A percentile compares a stretch with the other conserved stretches of the same genome.
Evolutionary conservation across 352 stramenopile genomes (phyloP).

Genomic region (Phytophthora cryptogea): DNA sequence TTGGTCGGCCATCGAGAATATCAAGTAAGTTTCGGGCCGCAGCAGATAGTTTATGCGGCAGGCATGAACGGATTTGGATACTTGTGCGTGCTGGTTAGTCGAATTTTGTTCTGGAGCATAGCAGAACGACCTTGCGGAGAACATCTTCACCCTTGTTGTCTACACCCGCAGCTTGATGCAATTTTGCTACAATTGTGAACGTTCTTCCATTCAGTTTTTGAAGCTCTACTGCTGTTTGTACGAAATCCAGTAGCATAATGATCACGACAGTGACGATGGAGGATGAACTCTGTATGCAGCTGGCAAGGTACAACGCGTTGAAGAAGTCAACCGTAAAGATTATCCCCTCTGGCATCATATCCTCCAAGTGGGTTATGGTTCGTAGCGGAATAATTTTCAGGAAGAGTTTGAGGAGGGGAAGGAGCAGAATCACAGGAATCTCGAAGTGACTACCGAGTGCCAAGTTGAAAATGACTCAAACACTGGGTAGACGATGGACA

Average conservation of each 20-base stretch:
- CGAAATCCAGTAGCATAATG: constrained; percentile 1
- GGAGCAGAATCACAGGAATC: not conserved
- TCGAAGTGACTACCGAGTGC: not conserved
- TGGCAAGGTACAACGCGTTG: constrained; percentile 22
- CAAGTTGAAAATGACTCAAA: not conserved
- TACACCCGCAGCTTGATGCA: not conserved
- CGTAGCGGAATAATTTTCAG: no score
- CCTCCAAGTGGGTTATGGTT: constrained; percentile 15
- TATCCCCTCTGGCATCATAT: constrained; percentile 13
- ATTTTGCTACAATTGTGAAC: not conserved
- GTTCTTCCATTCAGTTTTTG: not conserved
- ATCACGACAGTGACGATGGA: constrained; percentile 6
- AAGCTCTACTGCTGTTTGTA: not conserved
- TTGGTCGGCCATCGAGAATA: not conserved
- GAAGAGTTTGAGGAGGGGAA: not conserved
- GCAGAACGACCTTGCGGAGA: not conserved
- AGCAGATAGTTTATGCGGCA: constrained; percentile 2
- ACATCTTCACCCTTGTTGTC: not conserved
- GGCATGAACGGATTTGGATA: constrained; percentile 1
- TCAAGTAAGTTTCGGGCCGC: not conserved
- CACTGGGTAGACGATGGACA: not conserved
- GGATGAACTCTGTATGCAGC: constrained; percentile 12
- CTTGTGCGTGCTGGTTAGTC: not conserved
- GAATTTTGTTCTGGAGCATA: constrained; percentile 1
- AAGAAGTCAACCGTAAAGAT: constrained; percentile 26